Evolutionary conservation across 2,329 filamentous ascomycete genomes (phyloP).

Genomic region (Aspergillus sp.): DNA sequence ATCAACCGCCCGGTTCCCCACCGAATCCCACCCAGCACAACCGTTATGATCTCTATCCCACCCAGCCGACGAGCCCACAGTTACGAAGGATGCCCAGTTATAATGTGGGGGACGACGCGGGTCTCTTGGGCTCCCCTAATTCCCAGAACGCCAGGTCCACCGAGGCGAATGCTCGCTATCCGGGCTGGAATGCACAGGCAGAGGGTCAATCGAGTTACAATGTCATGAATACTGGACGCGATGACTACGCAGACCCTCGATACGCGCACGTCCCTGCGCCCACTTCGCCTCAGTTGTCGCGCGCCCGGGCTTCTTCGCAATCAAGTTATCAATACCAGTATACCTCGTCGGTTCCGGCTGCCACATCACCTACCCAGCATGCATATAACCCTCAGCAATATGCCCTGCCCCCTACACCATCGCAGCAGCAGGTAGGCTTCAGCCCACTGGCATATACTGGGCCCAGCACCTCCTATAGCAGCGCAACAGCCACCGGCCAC

Average conservation of each 20-base stretch:
- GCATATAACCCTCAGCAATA: conserved; percentile 67
- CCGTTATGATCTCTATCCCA: conserved; percentile 45
- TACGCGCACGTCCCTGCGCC: conserved; percentile 39
- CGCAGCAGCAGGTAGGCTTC: conserved; percentile 58
- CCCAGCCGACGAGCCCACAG: conserved; percentile 44
- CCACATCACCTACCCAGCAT: conserved; percentile 50
- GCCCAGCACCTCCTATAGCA: conserved; percentile 30
- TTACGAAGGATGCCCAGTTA: conserved; percentile 68
- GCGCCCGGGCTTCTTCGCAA: conserved; percentile 46
- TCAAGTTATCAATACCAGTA: conserved; percentile 54
- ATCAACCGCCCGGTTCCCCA: conserved; percentile 34
- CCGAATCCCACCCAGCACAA: conserved; percentile 31
- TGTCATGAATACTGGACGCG: conserved; percentile 25
- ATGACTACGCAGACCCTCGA: conserved; percentile 37
- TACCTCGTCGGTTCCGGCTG: conserved; percentile 34
- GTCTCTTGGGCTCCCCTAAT: conserved; percentile 47
- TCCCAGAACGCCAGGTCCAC: conserved; percentile 34
- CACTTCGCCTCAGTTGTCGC: conserved; percentile 37
- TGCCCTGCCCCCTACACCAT: conserved; percentile 49
- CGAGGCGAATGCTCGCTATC: conserved; percentile 38
- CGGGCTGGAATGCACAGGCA: conserved; percentile 42
- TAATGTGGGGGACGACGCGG: conserved; percentile 72
- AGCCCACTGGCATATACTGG: conserved; percentile 67
- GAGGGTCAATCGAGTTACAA: conserved; percentile 36
- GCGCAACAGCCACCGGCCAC: conserved; percentile 24